A percentile compares a stretch with the other conserved stretches of the same genome.
These are phyloP conservation scores for Dioscorea alata DNA, from an alignment of 106 monocot genomes.

Conservation along the genomic window DNA sequence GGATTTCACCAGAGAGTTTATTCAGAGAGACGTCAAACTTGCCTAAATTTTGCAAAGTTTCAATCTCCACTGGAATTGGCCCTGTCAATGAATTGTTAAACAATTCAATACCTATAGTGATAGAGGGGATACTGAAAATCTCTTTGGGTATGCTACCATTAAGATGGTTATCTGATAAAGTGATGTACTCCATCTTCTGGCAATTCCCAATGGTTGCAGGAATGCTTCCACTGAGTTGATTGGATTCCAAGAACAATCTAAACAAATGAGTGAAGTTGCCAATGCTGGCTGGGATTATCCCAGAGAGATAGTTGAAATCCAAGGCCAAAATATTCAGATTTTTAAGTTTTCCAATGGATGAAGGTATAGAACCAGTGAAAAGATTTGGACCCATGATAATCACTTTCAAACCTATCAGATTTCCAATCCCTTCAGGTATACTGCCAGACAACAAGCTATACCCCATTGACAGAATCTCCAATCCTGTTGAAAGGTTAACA, in stretches of 20 bases:
- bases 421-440: conserved; percentile 12
- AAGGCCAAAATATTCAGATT: conserved; percentile 9
- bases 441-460: conserved; percentile 3
- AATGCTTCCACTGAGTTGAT: conserved; percentile 14
- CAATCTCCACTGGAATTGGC: conserved; percentile 18
- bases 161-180: conserved; percentile 17
- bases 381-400: conserved; percentile 1
- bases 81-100: conserved; percentile 24
- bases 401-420: not conserved
- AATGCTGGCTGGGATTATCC: conserved; percentile 7
- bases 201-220: conserved; percentile 19
- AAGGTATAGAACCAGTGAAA: conserved; percentile 12
- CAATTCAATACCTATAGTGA: conserved; percentile 10
- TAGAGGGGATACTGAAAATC: conserved; percentile 12
- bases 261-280: conserved; percentile 23
- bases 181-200: not conserved
- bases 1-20: conserved; percentile 8
- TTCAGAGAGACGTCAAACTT: conserved; percentile 18
- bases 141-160: conserved; percentile 24
- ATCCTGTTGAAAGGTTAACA: conserved; percentile 11
- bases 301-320: conserved; percentile 7
- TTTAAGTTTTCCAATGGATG: conserved; percentile 9
- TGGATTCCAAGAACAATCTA: conserved; percentile 6
- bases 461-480: not conserved
- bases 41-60: conserved; percentile 18